Conservation (phyloP, 441 rosid species). For the Corymbia calophylla region DNA sequence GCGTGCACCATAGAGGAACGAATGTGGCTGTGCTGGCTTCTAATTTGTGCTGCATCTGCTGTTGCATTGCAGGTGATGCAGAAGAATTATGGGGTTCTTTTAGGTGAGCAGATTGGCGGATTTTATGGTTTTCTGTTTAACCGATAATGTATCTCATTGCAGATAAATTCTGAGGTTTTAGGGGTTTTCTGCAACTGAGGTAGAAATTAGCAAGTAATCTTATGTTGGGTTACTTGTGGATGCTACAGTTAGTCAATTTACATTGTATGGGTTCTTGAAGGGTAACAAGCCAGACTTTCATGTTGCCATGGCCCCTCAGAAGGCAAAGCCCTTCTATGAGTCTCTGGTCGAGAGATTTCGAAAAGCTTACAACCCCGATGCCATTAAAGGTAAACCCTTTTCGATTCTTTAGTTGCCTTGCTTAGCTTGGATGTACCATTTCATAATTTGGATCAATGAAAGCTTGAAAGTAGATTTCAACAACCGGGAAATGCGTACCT, state of each 20-base stretch:
- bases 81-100: conserved; percentile 57
- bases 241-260: conserved; percentile 81
- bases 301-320: conserved; percentile 87
- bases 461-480: fast-evolving
- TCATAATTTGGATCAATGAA: not conserved
- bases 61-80: conserved; percentile 72
- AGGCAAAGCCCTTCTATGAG: conserved; percentile 69
- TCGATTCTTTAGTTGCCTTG: not conserved
- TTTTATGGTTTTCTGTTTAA: not conserved
- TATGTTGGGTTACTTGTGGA: not conserved
- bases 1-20: not conserved
- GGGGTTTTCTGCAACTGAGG: not conserved
- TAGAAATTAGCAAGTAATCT: not conserved
- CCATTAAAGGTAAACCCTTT: conserved; percentile 43
- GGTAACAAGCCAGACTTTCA: conserved; percentile 98
- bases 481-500: fast-evolving
- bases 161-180: not conserved
- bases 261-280: conserved; percentile 82
- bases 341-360: conserved; percentile 54
- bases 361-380: conserved; percentile 47
- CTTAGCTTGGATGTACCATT: not conserved
- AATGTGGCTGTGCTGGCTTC: not conserved
- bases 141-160: not conserved
- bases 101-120: conserved; percentile 30
- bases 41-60: not conserved